A percentile compares a stretch with the other conserved stretches of the same genome.
These are phyloP conservation scores for Fraxinus sp. DNA, from an alignment of 305 asterid genomes.

Conservation along the genomic window DNA sequence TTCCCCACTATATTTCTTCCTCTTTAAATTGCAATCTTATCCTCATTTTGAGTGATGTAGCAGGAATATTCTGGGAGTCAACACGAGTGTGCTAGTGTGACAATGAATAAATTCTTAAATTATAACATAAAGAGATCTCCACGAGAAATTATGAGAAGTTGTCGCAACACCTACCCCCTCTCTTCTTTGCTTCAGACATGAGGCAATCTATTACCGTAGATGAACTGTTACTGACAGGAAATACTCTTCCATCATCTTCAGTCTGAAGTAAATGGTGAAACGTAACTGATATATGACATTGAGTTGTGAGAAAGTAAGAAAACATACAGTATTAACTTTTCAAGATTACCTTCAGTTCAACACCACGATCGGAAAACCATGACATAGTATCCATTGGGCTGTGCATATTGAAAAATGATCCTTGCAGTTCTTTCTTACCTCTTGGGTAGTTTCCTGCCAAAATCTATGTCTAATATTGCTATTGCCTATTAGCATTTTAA, in stretches of 20 bases:
- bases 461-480: constrained; percentile 41
- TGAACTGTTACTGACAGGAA: constrained; percentile 78
- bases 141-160: constrained; percentile 13
- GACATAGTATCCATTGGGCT: constrained; percentile 91
- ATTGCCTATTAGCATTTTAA: constrained; percentile 16
- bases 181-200: constrained; percentile 70
- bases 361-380: constrained; percentile 87
- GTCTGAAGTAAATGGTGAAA: constrained; percentile 47
- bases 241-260: constrained; percentile 88
- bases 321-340: constrained; percentile 7
- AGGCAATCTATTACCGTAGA: constrained; percentile 83
- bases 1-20: neutral
- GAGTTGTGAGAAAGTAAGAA: constrained; percentile 10
- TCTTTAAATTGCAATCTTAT: neutral
- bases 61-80: neutral
- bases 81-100: neutral
- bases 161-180: constrained; percentile 57
- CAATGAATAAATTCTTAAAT: neutral
- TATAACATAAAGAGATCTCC: constrained; percentile 5
- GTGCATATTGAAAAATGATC: constrained; percentile 77
- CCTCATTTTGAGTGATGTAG: neutral
- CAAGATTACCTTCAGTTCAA: constrained; percentile 61
- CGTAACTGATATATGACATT: neutral
- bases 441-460: constrained; percentile 87
- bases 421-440: constrained; percentile 87